Base-by-base conservation (phyloP, 768 basidiomycete genomes). In the Mycena latifolia region DNA sequence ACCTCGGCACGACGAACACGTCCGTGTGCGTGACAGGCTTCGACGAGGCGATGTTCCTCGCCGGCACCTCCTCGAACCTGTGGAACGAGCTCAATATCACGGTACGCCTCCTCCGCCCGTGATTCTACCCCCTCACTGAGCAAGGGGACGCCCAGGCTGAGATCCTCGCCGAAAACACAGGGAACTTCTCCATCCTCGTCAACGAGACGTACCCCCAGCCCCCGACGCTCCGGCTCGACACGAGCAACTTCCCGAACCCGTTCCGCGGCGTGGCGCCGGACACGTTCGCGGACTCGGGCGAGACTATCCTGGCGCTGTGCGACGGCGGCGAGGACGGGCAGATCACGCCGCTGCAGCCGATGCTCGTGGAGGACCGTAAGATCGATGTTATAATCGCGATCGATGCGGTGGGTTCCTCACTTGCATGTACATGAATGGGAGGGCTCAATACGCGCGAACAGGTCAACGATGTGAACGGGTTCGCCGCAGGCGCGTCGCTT, bases 361-460 rank as follows among this genome's bases (percentile, higher is more conserved):
- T 88, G 41, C 78, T 87, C 15, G 80, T 85, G 52, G 75, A 80
- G 41, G 77, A 78, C 25, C 82, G 87, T 47, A 75, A 70, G 0
- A 70, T 87, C 55, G 87, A 88, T 63, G 78, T 80, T 9, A 83
- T 88, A 69, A 52, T 88, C 33, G 85, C 85, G 0, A 80, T 87
- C 50, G 87, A 88, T 70, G 79, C 77, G 12, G 73, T 77, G 71
- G 60, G 79, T 28, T 78, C 73, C 6, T 35, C 2, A 43, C 73
- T 76, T 14, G 8, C 5, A 11, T 24, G 12, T 39, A 17, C 8
- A 18, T 14, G 37, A 17, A 39, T 5, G 11, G 15, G 15, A 10
- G 14, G 15, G 17, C 8, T 3, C 37, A 35, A 71, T n/a, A 31
- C 6, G 55, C 24, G 25, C 12, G 11, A 2, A 18, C 48, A 69